phyloP scores from a whole-genome alignment of 441 rosid species.

The Theobroma grandiflorum region DNA sequence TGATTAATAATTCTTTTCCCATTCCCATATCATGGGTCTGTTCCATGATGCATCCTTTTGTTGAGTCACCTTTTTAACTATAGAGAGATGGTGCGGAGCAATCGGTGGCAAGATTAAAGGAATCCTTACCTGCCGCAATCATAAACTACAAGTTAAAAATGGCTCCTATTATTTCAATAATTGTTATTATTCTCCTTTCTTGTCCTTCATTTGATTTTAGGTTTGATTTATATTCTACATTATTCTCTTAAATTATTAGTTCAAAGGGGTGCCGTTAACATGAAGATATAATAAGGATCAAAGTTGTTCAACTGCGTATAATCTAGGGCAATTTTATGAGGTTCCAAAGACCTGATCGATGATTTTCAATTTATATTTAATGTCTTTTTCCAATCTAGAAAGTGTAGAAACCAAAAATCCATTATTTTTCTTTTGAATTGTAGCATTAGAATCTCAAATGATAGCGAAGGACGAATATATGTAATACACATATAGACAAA shows the following conservation, averaged over 20 bases:
- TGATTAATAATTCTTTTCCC: neutral
- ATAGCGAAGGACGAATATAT: too few species aligned
- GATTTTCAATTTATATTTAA: too few species aligned
- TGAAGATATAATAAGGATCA: too few species aligned
- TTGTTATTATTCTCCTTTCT: neutral
- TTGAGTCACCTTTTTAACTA: neutral
- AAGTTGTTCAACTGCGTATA: conserved; percentile 8
- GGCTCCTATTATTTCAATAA: conserved; percentile 21
- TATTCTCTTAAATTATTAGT: neutral
- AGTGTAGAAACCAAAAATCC: too few species aligned
- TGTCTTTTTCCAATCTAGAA: too few species aligned
- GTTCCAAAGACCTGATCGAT: too few species aligned
- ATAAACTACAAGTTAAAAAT: conserved; percentile 37
- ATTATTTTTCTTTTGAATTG: too few species aligned
- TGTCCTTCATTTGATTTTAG: neutral
- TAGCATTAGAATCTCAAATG: too few species aligned
- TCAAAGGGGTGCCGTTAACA: neutral
- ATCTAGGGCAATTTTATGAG: neutral
- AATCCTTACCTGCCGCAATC: conserved; percentile 56
- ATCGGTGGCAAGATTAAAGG: conserved; percentile 55
- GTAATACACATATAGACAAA: too few species aligned
- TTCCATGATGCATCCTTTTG: neutral
- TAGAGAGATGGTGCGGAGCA: conserved; percentile 34
- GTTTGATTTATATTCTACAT: neutral
- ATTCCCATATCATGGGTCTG: neutral